phyloP scores from a whole-genome alignment of 1,284 basidiomycete species.

The Leccinum huronense region DNA sequence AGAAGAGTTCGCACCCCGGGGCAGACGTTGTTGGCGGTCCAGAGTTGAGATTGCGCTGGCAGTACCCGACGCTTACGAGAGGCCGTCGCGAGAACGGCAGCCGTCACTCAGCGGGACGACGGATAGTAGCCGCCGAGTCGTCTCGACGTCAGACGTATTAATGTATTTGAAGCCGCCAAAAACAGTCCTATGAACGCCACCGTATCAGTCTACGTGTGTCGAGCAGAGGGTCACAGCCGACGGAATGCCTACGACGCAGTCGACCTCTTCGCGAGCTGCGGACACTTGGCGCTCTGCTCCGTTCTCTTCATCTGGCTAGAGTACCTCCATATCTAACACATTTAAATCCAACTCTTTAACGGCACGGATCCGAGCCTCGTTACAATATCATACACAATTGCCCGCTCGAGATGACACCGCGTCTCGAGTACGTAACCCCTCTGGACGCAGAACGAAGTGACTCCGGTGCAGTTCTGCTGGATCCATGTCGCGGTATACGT shows the following conservation, averaged over 20 bases:
- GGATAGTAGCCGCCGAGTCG: too few species aligned
- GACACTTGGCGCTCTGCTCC: constrained; percentile 47
- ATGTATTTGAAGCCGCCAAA: constrained; percentile 52
- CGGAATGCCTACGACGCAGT: constrained; percentile 54
- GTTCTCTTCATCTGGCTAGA: constrained; percentile 38
- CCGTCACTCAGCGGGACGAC: too few species aligned
- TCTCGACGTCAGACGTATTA: not conserved
- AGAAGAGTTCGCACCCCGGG: too few species aligned
- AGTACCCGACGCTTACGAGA: too few species aligned
- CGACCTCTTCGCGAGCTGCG: constrained; percentile 47
- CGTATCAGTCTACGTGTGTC: constrained; percentile 4
- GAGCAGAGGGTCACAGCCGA: not conserved
- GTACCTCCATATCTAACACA: constrained; percentile 65
- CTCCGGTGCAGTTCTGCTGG: constrained; percentile 81
- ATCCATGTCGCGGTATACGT: constrained; percentile 80
- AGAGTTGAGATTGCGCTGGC: too few species aligned
- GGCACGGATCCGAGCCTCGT: constrained; percentile 66
- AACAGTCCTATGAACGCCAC: constrained; percentile 56
- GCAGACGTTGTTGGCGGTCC: too few species aligned
- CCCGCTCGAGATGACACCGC: constrained; percentile 67
- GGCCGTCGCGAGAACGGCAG: too few species aligned
- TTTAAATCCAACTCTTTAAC: constrained; percentile 78
- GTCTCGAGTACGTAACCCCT: constrained; percentile 74
- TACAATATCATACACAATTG: constrained; percentile 83
- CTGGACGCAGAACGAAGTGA: constrained; percentile 60